A percentile compares a stretch with the other conserved stretches of the same genome.
These are phyloP conservation scores for Arthromyces matolae DNA, from an alignment of 768 basidiomycete species.

Conservation along the genomic window DNA sequence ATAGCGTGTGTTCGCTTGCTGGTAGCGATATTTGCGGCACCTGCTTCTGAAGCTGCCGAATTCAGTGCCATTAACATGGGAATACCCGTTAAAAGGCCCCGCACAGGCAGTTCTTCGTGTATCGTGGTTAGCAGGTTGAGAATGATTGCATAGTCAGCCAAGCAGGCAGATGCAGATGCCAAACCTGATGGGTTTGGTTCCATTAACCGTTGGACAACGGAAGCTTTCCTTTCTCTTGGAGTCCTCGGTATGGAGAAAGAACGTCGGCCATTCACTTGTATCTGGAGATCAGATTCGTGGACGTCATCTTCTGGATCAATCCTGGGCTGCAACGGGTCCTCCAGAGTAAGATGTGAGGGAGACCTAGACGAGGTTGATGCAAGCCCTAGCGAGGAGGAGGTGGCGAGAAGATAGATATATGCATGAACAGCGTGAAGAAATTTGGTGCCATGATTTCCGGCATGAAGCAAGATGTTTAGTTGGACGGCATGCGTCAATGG, in stretches of 20 bases:
- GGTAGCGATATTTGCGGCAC: constrained; percentile 33
- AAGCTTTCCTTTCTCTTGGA: constrained; percentile 55
- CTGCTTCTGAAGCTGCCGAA: constrained; percentile 42
- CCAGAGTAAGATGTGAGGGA: constrained; percentile 30
- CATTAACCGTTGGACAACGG: constrained; percentile 49
- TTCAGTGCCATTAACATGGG: constrained; percentile 87
- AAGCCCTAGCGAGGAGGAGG: constrained; percentile 59
- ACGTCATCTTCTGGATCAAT: constrained; percentile 29
- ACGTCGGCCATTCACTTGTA: constrained; percentile 37
- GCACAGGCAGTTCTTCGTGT: constrained; percentile 70
- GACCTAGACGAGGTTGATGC: constrained; percentile 38
- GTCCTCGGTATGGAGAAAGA: constrained; percentile 42
- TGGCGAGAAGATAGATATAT: constrained; percentile 75
- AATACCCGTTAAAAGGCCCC: constrained; percentile 70
- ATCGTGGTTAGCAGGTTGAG: constrained; percentile 62
- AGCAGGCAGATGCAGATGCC: constrained; percentile 49
- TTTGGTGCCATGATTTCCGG: constrained; percentile 59
- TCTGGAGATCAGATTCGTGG: constrained; percentile 27
- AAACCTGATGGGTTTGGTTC: constrained; percentile 43
- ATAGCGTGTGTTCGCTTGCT: constrained; percentile 49
- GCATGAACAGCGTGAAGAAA: constrained; percentile 81
- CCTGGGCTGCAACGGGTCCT: constrained; percentile 26
- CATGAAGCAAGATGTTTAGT: constrained; percentile 44
- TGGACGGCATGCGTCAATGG: constrained; percentile 43
- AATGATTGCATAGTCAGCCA: constrained; percentile 74